A percentile compares a stretch with the other conserved stretches of the same genome.
Evolutionary conservation across 768 basidiomycete genomes (phyloP).

Genomic region (Russula ochroleuca): DNA sequence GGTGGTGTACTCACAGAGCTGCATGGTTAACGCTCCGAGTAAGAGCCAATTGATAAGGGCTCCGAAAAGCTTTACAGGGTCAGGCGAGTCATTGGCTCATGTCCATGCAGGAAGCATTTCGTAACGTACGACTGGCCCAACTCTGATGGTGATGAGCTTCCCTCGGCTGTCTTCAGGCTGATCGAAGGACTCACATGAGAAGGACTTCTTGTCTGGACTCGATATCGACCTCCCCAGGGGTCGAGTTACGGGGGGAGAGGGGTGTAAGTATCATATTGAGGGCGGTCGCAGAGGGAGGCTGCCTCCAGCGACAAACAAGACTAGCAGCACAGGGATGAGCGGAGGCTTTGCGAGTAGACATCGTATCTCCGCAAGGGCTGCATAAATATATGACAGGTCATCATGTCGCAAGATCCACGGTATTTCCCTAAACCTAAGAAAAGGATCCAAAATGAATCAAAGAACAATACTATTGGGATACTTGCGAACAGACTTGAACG

Average conservation of each 20-base stretch:
- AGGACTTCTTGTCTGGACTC: neutral
- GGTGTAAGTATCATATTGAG: neutral
- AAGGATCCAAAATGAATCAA: neutral
- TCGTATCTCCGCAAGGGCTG: neutral
- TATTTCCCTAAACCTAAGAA: neutral
- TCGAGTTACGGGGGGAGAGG: neutral
- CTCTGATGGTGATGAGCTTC: neutral
- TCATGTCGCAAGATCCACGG: neutral
- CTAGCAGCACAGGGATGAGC: neutral
- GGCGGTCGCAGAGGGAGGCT: neutral
- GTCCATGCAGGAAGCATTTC: neutral
- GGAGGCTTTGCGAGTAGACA: neutral
- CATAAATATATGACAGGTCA: neutral
- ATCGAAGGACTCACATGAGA: constrained; percentile 2
- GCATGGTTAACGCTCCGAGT: constrained; percentile 12
- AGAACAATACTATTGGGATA: neutral
- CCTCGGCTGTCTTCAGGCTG: too few relatives aligned
- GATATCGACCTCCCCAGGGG: neutral
- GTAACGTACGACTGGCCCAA: constrained; percentile 10
- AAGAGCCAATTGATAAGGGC: constrained; percentile 2
- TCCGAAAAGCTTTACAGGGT: constrained; percentile 6
- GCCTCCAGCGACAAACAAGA: neutral
- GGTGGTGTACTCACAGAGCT: constrained; percentile 5
- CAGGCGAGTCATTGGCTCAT: neutral
- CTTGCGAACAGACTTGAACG: neutral